Evolutionary conservation across 2,329 filamentous ascomycete species (phyloP), one percentile per base, ranked within the genome.

Genomic region (Polychaeton citri): DNA sequence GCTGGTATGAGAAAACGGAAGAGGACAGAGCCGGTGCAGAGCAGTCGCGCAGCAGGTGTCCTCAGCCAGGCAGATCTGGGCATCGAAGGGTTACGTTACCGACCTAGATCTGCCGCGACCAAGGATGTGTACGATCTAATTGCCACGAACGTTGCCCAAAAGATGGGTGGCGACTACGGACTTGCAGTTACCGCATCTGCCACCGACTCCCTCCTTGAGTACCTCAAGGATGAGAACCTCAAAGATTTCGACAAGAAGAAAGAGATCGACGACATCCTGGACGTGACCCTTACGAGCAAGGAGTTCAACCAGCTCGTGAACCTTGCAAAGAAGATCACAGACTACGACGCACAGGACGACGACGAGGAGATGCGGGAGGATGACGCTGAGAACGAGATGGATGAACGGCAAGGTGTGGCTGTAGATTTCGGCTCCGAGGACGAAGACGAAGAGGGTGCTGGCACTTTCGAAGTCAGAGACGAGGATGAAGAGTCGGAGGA

Each of bases 161-260:
- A 81, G 48, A 74, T 98, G 30, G 90, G 92, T 38, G 92, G 90
- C 38, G 90, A 98, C 58, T 88, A 96, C 10, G 79, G 88, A 1
- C 82, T 92, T 44, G 84, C 92, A 53, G 79, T 93, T 36, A 85
- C 93, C 31, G 76, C 85, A 48, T 98, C 90, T 60, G 92, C 90
- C 12, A 88, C 90, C 10, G 90, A 98, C 57, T 86, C 83, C 3
- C 78, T 87, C 2, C 60, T 98, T 36, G 90, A 98, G 56, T 85
- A 81, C 43, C 66, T 98, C 31, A 98, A 98, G 60, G 87, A 96
- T 49, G 87, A 95, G 43, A 81, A 87, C 43, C 68, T 95, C 65
- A 96, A 96, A 59, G 90, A 98, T 56, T 83, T 93, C 41, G 90
- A 98, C 58, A 95, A 92, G 68, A 98, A 98, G 68, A 94, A 87